Conservation (phyloP, 1,284 basidiomycete genomes). For the Butyriboletus regius region DNA sequence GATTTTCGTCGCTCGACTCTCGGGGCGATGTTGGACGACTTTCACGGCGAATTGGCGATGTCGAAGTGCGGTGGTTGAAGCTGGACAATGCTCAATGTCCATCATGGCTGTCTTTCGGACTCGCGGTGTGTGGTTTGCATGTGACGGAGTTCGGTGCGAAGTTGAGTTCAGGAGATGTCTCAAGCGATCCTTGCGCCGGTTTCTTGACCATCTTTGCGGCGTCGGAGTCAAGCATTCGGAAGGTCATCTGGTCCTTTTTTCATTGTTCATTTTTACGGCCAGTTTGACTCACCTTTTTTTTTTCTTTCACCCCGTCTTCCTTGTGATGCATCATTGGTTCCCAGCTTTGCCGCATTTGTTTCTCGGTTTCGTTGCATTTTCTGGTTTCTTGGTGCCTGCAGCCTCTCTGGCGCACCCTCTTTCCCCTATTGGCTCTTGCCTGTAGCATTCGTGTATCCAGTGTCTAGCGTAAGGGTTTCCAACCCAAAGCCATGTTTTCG, state of each 20-base stretch:
- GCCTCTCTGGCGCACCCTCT: background rate
- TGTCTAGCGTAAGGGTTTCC: background rate
- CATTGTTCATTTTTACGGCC: background rate
- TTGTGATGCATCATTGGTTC: background rate
- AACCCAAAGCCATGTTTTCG: background rate
- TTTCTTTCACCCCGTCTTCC: background rate
- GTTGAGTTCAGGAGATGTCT: background rate
- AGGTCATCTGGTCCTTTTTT: slow-evolving; percentile 1
- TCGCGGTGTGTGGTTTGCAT: background rate
- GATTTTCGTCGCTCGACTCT: background rate
- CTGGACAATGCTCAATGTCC: background rate
- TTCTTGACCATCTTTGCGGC: background rate
- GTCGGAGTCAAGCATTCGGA: background rate
- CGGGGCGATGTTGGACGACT: background rate
- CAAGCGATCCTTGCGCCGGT: background rate
- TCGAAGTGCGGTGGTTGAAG: background rate
- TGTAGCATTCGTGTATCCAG: background rate
- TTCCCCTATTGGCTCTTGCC: background rate
- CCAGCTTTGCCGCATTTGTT: background rate
- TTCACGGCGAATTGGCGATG: background rate
- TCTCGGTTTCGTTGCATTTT: background rate
- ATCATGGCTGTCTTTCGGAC: background rate
- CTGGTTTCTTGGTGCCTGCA: slow-evolving; percentile 1
- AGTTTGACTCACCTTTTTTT: background rate
- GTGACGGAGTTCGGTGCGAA: background rate